Conservation (phyloP, 768 basidiomycete species). For the Mycena olivaceomarginata region DNA sequence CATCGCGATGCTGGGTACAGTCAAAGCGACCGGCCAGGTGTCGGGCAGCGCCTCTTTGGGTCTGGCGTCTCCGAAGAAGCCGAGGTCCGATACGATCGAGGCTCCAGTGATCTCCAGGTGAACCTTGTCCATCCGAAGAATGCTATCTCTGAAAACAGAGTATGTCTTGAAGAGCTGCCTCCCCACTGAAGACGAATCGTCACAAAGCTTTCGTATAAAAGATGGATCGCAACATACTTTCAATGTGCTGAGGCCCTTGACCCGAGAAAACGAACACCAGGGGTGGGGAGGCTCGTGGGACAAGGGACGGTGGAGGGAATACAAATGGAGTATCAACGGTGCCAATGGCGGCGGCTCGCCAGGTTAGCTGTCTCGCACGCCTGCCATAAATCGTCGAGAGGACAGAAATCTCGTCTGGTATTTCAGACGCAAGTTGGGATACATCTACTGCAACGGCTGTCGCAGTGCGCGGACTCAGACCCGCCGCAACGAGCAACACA, state of each 20-base stretch:
- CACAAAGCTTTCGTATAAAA: neutral
- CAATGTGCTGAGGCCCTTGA: constrained; percentile 4
- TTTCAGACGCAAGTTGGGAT: constrained; percentile 3
- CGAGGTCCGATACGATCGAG: constrained; percentile 55
- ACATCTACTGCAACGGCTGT: constrained; percentile 40
- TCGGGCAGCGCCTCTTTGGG: neutral
- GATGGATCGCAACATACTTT: neutral
- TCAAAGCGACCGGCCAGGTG: constrained; percentile 58
- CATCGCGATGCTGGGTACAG: constrained; percentile 63
- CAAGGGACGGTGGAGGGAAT: constrained; percentile 54
- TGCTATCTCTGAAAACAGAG: constrained; percentile 59
- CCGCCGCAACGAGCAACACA: constrained; percentile 58
- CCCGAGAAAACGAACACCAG: constrained; percentile 27
- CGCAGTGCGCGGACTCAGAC: constrained; percentile 57
- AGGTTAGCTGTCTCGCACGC: constrained; percentile 56
- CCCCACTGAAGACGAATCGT: constrained; percentile 53
- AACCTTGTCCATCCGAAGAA: constrained; percentile 60
- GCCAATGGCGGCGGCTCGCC: constrained; percentile 53
- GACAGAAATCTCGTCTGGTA: constrained; percentile 7
- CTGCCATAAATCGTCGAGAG: constrained; percentile 49
- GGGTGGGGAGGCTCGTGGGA: constrained; percentile 51
- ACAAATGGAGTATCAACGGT: constrained; percentile 12
- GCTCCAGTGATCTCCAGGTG: constrained; percentile 53
- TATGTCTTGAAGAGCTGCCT: constrained; percentile 57
- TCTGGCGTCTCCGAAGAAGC: neutral